These are phyloP conservation scores for Diaporthe helianthi DNA, from an alignment of 2,329 filamentous ascomycete genomes.

Conservation along the genomic window DNA sequence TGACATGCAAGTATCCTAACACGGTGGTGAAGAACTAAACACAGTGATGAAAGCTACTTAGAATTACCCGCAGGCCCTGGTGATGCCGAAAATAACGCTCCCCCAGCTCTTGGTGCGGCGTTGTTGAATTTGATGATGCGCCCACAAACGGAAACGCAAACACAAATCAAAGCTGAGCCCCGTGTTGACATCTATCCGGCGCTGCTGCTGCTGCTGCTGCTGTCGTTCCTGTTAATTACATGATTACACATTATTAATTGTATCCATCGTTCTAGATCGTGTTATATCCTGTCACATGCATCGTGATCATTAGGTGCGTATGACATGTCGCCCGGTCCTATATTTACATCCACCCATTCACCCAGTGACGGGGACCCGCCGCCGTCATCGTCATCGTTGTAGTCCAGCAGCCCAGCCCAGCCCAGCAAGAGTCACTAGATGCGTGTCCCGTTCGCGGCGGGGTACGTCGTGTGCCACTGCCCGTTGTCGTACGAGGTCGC, in stretches of 20 bases:
- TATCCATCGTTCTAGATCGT: not conserved
- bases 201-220: not conserved
- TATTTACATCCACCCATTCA: not conserved
- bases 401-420: not conserved
- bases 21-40: not conserved
- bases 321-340: not conserved
- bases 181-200: not conserved
- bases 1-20: not conserved
- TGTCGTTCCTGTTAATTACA: not conserved
- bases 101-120: constrained; percentile 22
- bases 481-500: constrained; percentile 29
- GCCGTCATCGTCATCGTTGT: not conserved
- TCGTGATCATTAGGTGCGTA: constrained; percentile 11
- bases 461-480: constrained; percentile 34
- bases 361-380: not conserved
- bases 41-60: no score
- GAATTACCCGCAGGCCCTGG: not conserved
- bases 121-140: not conserved
- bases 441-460: constrained; percentile 31
- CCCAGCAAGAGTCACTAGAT: not conserved
- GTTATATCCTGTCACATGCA: not conserved
- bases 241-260: constrained; percentile 29
- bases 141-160: not conserved
- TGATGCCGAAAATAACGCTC: not conserved
- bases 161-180: not conserved